Conservation (phyloP, 371 early-diverging fungal species). For the Fennellomyces sp. region DNA sequence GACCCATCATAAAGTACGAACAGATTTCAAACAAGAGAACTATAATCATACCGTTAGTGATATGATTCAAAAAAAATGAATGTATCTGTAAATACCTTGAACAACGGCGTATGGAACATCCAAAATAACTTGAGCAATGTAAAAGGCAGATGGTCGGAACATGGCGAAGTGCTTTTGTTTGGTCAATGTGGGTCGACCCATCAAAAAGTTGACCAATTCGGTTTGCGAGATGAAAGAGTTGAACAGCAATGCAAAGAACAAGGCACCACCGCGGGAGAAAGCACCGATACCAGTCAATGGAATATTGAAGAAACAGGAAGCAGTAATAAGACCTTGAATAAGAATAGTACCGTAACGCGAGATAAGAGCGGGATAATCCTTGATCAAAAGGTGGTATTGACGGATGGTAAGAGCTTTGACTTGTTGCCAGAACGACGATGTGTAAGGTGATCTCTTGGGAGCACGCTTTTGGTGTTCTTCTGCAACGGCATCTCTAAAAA, state of each 20-base stretch:
- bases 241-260: slow-evolving; percentile 61
- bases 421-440: slow-evolving; percentile 54
- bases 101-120: slow-evolving; percentile 40
- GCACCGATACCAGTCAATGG: slow-evolving; percentile 55
- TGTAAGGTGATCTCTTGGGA: slow-evolving; percentile 44
- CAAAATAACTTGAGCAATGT: slow-evolving; percentile 58
- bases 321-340: slow-evolving; percentile 68
- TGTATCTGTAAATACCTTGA: too few relatives aligned
- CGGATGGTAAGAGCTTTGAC: slow-evolving; percentile 49
- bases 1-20: slow-evolving; percentile 55
- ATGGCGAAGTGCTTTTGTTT: slow-evolving; percentile 72
- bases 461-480: slow-evolving; percentile 46
- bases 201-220: slow-evolving; percentile 52
- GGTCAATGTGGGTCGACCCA: slow-evolving; percentile 63
- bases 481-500: slow-evolving; percentile 43
- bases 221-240: slow-evolving; percentile 56
- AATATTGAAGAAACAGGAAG: slow-evolving; percentile 65
- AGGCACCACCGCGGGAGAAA: slow-evolving; percentile 71
- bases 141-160: slow-evolving; percentile 66
- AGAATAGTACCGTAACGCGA: slow-evolving; percentile 58
- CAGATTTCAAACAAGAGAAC: slow-evolving; percentile 25
- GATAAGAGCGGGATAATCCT: slow-evolving; percentile 46
- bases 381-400: slow-evolving; percentile 49
- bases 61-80: too few relatives aligned
- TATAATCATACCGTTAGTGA: slow-evolving; percentile 21